phyloP scores from a whole-genome alignment of 2,329 filamentous ascomycete genomes.

The Cordyceps sp. region DNA sequence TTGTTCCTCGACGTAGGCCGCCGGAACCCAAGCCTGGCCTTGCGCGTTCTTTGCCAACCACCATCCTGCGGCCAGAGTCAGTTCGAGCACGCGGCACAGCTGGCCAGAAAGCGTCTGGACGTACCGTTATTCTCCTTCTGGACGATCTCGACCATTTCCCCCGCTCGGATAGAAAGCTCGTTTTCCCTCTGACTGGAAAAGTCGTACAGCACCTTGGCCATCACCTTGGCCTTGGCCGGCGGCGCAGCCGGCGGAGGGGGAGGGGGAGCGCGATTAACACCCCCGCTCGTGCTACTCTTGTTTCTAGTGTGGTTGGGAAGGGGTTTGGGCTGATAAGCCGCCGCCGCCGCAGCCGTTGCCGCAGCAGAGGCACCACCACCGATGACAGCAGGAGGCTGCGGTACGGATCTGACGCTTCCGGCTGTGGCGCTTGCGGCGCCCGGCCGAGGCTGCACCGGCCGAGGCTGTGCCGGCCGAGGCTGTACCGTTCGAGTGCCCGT shows the following conservation, averaged over 20 bases:
- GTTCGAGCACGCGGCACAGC: constrained; percentile 2
- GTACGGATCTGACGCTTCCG: constrained; percentile 12
- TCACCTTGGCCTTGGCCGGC: constrained; percentile 46
- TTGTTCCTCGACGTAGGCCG: constrained; percentile 84
- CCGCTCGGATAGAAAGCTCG: constrained; percentile 65
- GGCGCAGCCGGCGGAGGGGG: constrained; percentile 54
- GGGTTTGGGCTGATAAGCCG: no score
- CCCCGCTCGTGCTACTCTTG: constrained; percentile 32
- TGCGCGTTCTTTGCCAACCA: constrained; percentile 67
- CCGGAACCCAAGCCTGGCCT: constrained; percentile 84
- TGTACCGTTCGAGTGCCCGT: constrained; percentile 30
- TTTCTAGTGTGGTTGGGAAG: constrained; percentile 40
- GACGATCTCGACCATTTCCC: constrained; percentile 75
- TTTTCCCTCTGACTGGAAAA: constrained; percentile 74
- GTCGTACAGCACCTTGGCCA: constrained; percentile 83
- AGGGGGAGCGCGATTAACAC: constrained; percentile 38
- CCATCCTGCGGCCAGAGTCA: constrained; percentile 54
- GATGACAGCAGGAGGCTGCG: constrained; percentile 16
- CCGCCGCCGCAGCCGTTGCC: constrained; percentile 5
- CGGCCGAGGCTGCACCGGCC: no score
- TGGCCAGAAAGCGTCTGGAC: constrained; percentile 10
- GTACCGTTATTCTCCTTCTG: constrained; percentile 90
- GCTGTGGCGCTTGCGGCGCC: no score
- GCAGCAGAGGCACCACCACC: background rate
- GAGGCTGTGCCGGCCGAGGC: constrained; percentile 23